Evolutionary conservation across 2,329 filamentous ascomycete genomes (phyloP).

Genomic region (Tolypocladium ovalisporum): DNA sequence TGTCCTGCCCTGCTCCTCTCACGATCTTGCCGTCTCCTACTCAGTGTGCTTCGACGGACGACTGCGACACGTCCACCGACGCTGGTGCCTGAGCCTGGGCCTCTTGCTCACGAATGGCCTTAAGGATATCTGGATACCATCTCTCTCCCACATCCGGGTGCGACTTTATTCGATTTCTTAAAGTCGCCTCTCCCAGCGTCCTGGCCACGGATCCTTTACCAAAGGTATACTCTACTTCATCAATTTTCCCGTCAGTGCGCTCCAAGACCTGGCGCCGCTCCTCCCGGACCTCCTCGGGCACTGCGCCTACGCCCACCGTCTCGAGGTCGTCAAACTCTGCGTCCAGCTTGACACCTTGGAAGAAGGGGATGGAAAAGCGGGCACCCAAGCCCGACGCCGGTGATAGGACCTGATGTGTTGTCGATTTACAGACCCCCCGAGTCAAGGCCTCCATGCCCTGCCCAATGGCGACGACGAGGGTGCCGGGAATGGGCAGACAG

Average conservation of each 20-base stretch:
- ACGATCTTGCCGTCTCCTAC: background rate
- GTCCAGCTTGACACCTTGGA: conserved; percentile 75
- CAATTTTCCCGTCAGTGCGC: conserved; percentile 44
- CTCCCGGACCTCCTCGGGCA: conserved; percentile 51
- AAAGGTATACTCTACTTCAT: conserved; percentile 84
- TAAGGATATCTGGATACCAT: conserved; percentile 60
- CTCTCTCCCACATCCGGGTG: conserved; percentile 78
- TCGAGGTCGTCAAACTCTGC: conserved; percentile 70
- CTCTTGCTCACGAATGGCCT: conserved; percentile 48
- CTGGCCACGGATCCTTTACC: conserved; percentile 54
- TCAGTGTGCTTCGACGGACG: conserved; percentile 21
- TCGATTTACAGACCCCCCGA: conserved; percentile 68
- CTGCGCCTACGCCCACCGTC: conserved; percentile 39
- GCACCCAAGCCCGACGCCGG: conserved; percentile 59
- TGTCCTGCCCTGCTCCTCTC: background rate
- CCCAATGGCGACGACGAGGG: conserved; percentile 78
- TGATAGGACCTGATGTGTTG: conserved; percentile 74
- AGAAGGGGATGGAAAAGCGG: conserved; percentile 75
- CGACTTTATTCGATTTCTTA: conserved; percentile 76
- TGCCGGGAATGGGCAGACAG: conserved; percentile 63
- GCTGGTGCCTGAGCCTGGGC: conserved; percentile 24
- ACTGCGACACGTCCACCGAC: conserved; percentile 8
- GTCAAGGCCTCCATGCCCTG: conserved; percentile 82
- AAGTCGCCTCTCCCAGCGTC: conserved; percentile 69
- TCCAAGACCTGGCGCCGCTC: conserved; percentile 49